Evolutionary conservation across 805 yeast genomes (phyloP).

Genomic region (Metschnikowia vanudenii): DNA sequence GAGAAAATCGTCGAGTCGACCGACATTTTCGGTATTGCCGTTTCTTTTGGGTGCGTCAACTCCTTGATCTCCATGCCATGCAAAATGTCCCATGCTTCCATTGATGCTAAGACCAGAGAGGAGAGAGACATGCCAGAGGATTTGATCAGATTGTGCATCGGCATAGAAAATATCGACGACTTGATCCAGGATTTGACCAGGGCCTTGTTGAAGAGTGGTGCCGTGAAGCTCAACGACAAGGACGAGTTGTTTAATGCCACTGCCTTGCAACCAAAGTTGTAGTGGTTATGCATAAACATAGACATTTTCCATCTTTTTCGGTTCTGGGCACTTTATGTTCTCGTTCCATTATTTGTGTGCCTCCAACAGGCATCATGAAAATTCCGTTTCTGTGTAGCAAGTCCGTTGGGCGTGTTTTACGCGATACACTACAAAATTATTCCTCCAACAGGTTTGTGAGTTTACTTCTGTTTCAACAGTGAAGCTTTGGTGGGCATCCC

Average conservation of each 20-base stretch:
- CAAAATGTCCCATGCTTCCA: constrained; percentile 95
- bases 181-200: constrained; percentile 74
- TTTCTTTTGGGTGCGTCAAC: constrained; percentile 92
- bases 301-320: too few relatives aligned
- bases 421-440: not conserved
- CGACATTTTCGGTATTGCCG: constrained; percentile 81
- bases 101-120: constrained; percentile 80
- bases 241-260: constrained; percentile 43
- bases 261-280: constrained; percentile 30
- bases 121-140: constrained; percentile 94
- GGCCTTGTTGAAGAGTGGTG: constrained; percentile 69
- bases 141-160: constrained; percentile 83
- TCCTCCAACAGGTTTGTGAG: constrained; percentile 21
- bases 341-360: constrained; percentile 4
- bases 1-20: constrained; percentile 75
- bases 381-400: not conserved
- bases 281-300: not conserved
- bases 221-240: constrained; percentile 40
- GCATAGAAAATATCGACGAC: constrained; percentile 82
- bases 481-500: not conserved
- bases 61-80: constrained; percentile 92
- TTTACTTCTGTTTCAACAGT: not conserved
- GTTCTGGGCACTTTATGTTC: too few relatives aligned
- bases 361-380: constrained; percentile 15
- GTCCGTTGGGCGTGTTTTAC: not conserved